Evolutionary conservation across 2,329 filamentous ascomycete species (phyloP).

Genomic region (Colletotrichum sp.): DNA sequence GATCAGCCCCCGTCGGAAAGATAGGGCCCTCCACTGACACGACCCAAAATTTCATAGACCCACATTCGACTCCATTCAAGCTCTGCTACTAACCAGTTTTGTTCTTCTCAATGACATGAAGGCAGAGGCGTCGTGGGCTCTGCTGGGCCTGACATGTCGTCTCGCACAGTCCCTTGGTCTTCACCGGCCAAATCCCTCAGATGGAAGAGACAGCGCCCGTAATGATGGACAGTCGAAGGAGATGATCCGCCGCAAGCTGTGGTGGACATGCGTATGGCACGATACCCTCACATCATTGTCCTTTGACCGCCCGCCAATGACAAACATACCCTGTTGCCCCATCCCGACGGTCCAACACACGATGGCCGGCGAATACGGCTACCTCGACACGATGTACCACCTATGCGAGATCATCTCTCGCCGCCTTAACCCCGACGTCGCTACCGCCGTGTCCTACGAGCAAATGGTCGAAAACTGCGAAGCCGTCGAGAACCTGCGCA

Average conservation of each 20-base stretch:
- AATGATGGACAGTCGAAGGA: slow-evolving; percentile 56
- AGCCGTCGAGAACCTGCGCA: slow-evolving; percentile 56
- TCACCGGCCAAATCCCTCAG: slow-evolving; percentile 52
- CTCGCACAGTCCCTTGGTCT: slow-evolving; percentile 70
- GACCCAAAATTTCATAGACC: slow-evolving; percentile 42
- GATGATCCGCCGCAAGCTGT: slow-evolving; percentile 58
- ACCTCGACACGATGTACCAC: slow-evolving; percentile 70
- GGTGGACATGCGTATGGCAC: slow-evolving; percentile 73
- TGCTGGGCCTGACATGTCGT: slow-evolving; percentile 67
- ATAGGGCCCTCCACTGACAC: slow-evolving; percentile 5
- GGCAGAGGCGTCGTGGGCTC: slow-evolving; percentile 70
- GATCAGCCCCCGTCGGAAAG: not conserved
- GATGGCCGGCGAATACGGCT: slow-evolving; percentile 55
- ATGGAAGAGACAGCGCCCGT: slow-evolving; percentile 47
- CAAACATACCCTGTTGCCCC: slow-evolving; percentile 60
- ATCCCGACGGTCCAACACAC: slow-evolving; percentile 52
- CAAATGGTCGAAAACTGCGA: slow-evolving; percentile 64
- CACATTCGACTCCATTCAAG: slow-evolving; percentile 70
- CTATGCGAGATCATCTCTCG: slow-evolving; percentile 66
- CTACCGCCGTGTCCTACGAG: slow-evolving; percentile 52
- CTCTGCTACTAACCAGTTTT: slow-evolving; percentile 66
- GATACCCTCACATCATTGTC: slow-evolving; percentile 70
- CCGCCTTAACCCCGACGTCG: slow-evolving; percentile 59
- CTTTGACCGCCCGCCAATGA: slow-evolving; percentile 70
- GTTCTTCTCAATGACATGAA: slow-evolving; percentile 73